A percentile compares a stretch with the other conserved stretches of the same genome.
Conservation (phyloP, 768 basidiomycete species). For the Sarcodon sp. region DNA sequence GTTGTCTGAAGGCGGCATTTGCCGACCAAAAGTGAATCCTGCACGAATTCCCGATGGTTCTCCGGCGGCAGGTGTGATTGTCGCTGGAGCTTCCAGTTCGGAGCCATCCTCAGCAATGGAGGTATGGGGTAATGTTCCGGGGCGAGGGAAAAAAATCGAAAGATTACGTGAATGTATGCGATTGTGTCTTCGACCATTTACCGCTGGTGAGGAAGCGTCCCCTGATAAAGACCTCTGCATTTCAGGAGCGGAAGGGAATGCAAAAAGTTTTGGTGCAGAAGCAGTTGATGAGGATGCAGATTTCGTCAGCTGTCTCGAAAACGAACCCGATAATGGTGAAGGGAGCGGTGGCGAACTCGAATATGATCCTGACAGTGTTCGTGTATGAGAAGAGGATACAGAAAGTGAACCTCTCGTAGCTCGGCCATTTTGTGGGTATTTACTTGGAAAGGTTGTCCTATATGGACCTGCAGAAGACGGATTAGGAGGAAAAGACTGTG, state of each 20-base stretch:
- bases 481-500: background rate
- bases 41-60: slow-evolving; percentile 27
- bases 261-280: background rate
- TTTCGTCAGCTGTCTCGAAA: background rate
- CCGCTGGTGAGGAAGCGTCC: slow-evolving; percentile 10
- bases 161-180: slow-evolving; percentile 85
- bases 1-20: slow-evolving; percentile 23
- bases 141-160: slow-evolving; percentile 83
- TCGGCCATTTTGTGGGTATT: background rate
- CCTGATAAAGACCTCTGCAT: background rate
- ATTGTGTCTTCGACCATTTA: slow-evolving; percentile 34
- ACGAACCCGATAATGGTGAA: background rate
- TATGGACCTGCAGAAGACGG: slow-evolving; percentile 18
- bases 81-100: slow-evolving; percentile 31
- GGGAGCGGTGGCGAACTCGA: background rate
- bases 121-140: slow-evolving; percentile 44
- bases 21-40: slow-evolving; percentile 55
- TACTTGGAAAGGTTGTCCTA: slow-evolving; percentile 13
- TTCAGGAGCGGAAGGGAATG: slow-evolving; percentile 2
- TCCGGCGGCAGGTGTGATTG: background rate
- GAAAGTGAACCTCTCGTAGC: background rate
- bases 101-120: slow-evolving; percentile 59
- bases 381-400: background rate
- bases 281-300: background rate
- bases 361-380: background rate